phyloP scores from a whole-genome alignment of 2,329 filamentous ascomycete species.

The Xylaria sp. region DNA sequence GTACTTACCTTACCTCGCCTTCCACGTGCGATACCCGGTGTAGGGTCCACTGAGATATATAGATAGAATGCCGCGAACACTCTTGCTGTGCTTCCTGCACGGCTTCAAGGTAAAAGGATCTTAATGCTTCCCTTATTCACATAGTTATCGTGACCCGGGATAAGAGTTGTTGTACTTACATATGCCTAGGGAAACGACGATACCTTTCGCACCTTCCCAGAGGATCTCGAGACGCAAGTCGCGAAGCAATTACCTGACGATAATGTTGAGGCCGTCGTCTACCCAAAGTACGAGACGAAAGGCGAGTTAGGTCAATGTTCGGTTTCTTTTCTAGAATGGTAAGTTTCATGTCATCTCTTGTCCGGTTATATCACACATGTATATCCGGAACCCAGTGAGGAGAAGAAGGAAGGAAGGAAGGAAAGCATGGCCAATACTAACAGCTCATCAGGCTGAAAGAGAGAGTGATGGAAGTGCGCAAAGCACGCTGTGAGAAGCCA shows the following conservation, averaged over 20 bases:
- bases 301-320: constrained; percentile 65
- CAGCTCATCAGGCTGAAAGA: constrained; percentile 69
- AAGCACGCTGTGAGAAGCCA: constrained; percentile 71
- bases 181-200: constrained; percentile 70
- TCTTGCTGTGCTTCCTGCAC: constrained; percentile 76
- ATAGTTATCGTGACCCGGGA: no score
- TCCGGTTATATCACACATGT: no score
- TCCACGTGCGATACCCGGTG: neutral
- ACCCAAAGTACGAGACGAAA: constrained; percentile 75
- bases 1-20: no score
- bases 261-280: constrained; percentile 65
- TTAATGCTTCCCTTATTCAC: no score
- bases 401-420: neutral
- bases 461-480: constrained; percentile 77
- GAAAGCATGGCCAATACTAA: no score
- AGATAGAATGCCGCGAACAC: constrained; percentile 54
- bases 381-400: no score
- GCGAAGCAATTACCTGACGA: constrained; percentile 65
- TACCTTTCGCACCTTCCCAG: constrained; percentile 71
- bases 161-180: no score
- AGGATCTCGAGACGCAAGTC: constrained; percentile 64
- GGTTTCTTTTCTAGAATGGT: constrained; percentile 55
- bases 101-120: constrained; percentile 66
- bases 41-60: neutral
- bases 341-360: constrained; percentile 11